Base-by-base conservation (phyloP, 2,329 filamentous ascomycete species). In the Clarireedia sp. region DNA sequence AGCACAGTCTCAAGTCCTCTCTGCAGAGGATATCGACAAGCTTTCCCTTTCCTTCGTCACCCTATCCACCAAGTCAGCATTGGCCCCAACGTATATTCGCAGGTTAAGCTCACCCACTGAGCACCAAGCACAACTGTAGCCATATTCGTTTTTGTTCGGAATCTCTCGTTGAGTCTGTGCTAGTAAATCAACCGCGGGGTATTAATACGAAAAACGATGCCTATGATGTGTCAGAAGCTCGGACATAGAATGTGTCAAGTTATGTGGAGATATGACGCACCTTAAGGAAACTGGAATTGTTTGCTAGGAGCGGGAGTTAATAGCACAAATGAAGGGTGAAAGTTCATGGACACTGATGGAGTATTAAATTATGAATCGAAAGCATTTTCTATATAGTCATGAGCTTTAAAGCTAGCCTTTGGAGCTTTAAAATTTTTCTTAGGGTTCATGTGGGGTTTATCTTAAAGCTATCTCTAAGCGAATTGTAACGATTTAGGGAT, bases 51-150 rank as follows among this genome's bases (percentile, higher is more conserved):
- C 52, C 52, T 26, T 54, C 52, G 14, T 54, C 52, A 6, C 52
- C 52, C 52, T 54, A 36, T n/a, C 56, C 52, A 19, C 12, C 14
- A 21, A 2, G 29, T 51, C 47, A 55, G 48, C 33, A 52, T 52
- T 50, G 9, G 29, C 53, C 23, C 17, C 19, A 3, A n/a, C 19
- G 16, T 26, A 48, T 26, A 5, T 51, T 29, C 26, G 29, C 44
- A 37, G 41, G 51, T 26, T 23, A 21, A 78, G 67, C 80, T 77
- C 64, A 78, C 79, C 74, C 77, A 82, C 68, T 81, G 78, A 61
- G 75, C 74, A 55, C 79, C 79, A 62, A 81, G 72, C 53, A 80
- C 74, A 56, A 80, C 73, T 33, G 77, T 80, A 56, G 77, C 76
- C 68, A 56, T 56, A 19, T 54, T 49, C 29, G 29, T 37, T 21